phyloP scores from a whole-genome alignment of 345 rosid species.

The Eucalyptus dawsonii region DNA sequence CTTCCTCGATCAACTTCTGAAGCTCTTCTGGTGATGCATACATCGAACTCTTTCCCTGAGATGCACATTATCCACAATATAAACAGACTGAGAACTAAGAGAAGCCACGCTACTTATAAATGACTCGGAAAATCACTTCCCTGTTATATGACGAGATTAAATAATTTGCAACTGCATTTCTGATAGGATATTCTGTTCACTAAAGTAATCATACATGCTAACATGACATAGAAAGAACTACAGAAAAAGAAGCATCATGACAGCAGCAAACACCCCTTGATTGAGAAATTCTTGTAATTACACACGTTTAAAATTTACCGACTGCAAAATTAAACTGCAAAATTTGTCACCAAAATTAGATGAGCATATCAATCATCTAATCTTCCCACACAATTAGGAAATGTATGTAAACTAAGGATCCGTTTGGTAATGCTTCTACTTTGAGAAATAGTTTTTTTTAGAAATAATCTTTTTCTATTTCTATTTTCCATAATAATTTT shows the following conservation, averaged over 20 bases:
- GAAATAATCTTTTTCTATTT: too few species aligned
- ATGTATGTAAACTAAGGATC: neutral
- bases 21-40: conserved; percentile 61
- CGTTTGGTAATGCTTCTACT: too few species aligned
- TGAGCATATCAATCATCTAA: neutral
- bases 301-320: neutral
- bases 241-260: neutral
- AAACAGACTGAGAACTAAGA: neutral
- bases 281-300: neutral
- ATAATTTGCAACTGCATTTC: neutral
- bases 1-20: conserved; percentile 51
- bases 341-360: neutral
- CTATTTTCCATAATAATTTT: too few species aligned
- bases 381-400: neutral
- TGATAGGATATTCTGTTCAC: neutral
- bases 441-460: rapidly evolving
- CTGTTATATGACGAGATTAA: neutral
- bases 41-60: conserved; percentile 57
- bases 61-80: neutral
- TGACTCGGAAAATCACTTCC: neutral
- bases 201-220: neutral
- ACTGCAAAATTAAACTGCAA: neutral
- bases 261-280: neutral
- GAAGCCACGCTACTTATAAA: neutral
- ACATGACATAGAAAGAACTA: neutral